phyloP scores from a whole-genome alignment of 495 filamentous ascomycete genomes.

The Penicillium coffeae region DNA sequence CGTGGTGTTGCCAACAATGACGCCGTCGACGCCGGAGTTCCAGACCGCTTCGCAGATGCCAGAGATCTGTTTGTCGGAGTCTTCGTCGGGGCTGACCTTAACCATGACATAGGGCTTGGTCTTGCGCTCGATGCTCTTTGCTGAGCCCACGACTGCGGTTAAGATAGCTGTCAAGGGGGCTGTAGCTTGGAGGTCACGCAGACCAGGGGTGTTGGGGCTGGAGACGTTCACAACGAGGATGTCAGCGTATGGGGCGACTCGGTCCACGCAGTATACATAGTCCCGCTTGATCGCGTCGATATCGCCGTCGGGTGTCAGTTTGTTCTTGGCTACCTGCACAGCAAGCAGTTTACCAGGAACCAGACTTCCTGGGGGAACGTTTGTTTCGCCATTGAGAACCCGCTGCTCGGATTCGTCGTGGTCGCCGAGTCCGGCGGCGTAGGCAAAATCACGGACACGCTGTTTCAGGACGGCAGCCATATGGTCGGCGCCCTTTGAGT shows the following conservation, averaged over 20 bases:
- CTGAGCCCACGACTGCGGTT: conserved; percentile 75
- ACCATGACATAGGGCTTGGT: conserved; percentile 87
- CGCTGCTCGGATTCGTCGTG: conserved; percentile 60
- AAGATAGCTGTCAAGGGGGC: conserved; percentile 79
- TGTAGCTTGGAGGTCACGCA: conserved; percentile 76
- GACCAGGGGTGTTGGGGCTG: conserved; percentile 89
- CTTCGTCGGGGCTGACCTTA: conserved; percentile 94
- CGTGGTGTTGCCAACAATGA: conserved; percentile 98
- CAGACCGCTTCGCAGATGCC: conserved; percentile 87
- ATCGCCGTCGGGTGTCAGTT: conserved; percentile 76
- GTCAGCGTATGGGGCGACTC: conserved; percentile 81
- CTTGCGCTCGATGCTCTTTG: conserved; percentile 59
- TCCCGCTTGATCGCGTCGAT: conserved; percentile 78
- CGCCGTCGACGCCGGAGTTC: conserved; percentile 80
- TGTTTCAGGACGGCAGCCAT: conserved; percentile 77
- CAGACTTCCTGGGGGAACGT: conserved; percentile 69
- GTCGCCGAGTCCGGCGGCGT: conserved; percentile 58
- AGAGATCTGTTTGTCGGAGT: conserved; percentile 71
- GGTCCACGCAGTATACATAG: conserved; percentile 81
- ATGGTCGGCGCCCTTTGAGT: conserved; percentile 76
- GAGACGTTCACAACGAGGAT: conserved; percentile 96
- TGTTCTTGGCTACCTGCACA: conserved; percentile 99
- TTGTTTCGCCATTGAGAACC: conserved; percentile 67
- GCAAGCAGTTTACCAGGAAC: conserved; percentile 69
- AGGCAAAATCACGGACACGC: conserved; percentile 73